Evolutionary conservation across 2,329 filamentous ascomycete species (phyloP).

Genomic region (Chaetomium strumarium): DNA sequence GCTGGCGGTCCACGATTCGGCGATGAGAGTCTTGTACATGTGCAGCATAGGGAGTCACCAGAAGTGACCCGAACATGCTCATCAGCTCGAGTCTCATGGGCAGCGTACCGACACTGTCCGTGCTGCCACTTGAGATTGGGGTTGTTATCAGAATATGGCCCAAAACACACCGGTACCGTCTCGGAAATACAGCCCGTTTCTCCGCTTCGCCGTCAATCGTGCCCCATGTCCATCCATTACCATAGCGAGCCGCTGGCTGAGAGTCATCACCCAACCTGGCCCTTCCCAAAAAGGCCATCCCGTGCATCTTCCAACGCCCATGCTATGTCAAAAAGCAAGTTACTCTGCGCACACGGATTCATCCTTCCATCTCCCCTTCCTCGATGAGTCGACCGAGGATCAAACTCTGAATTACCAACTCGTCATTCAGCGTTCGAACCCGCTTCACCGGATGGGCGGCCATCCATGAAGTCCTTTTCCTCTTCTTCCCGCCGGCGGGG

Average conservation of each 20-base stretch:
- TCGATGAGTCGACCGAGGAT: conserved; percentile 77
- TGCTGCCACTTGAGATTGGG: too few species aligned
- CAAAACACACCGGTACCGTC: too few species aligned
- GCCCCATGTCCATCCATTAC: neutral
- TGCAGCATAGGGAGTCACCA: too few species aligned
- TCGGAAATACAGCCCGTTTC: too few species aligned
- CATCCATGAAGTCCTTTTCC: conserved; percentile 31
- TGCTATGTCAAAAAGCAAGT: neutral
- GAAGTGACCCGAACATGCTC: too few species aligned
- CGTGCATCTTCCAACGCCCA: neutral
- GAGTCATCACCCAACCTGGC: neutral
- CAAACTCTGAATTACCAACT: conserved; percentile 86
- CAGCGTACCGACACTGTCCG: too few species aligned
- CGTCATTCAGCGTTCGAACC: conserved; percentile 69
- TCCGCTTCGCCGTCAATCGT: neutral
- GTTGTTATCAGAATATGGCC: too few species aligned
- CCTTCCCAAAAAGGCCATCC: neutral
- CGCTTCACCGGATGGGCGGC: conserved; percentile 38
- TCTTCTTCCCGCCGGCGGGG: conserved; percentile 22
- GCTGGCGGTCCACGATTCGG: too few species aligned
- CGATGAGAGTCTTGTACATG: too few species aligned
- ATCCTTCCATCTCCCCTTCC: conserved; percentile 41
- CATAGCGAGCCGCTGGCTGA: too few species aligned
- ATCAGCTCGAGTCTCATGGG: too few species aligned
- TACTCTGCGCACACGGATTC: neutral